Base-by-base conservation (phyloP, 306 rosid genomes). In the Rubus idaeus region DNA sequence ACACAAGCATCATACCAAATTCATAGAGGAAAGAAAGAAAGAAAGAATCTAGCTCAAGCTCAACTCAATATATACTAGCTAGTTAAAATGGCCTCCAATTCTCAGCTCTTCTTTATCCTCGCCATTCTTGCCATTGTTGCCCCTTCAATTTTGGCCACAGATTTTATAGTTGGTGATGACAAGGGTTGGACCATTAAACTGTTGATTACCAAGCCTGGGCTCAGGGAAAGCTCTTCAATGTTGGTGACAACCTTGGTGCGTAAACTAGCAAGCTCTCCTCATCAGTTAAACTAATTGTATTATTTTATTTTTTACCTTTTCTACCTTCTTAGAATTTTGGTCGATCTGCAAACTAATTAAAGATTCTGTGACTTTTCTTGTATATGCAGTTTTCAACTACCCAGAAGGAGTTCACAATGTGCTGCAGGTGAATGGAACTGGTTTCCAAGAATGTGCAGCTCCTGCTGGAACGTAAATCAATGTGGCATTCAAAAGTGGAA, bases 371-470 rank as follows among this genome's bases (percentile, higher is more conserved):
- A 8, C 5, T 63, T 8, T 40, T 52, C 41, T 72, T 55, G 7
- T 85, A 74, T 76, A 80, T 79, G 81, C 85, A 81, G 85, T 61
- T 62, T 87, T 87, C 17, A 79, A 58, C 8, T 87, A 87, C 52
- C 20, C 65, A 50, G n/a, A 46, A 49, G 86, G 82, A 60, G 45
- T 1, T 3, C 84, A 84, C 69, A 84, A 73, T 45, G 86, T 87
- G 14, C 30, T 76, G 3, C 69, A 68, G 42, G 90, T 87, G 4
- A 62, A 87, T 37, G 86, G 83, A 60, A 79, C 82, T 10, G 81
- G 62, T 1, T 82, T 82, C 58, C 71, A 79, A 79, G 23, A 41
- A 12, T 84, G 88, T 53, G 42, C 10, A 6, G 75, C 80, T 16
- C 83, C 81, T 8, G 49, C 26, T 14, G 51, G 66, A 6, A 23